Conservation (phyloP, 805 yeast species). For the Wickerhamomyces mucosus region DNA sequence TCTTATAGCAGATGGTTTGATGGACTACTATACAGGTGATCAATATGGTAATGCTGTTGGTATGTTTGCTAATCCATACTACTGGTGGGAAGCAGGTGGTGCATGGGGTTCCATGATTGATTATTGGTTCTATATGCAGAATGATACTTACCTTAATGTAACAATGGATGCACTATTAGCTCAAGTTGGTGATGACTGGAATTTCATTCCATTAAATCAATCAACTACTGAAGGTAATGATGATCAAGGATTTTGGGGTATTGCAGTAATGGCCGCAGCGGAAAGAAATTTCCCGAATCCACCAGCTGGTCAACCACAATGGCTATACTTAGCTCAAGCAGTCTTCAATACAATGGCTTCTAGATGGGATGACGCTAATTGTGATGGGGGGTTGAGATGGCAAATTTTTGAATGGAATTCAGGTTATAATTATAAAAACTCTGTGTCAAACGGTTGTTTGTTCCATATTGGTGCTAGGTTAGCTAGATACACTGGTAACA, state of each 20-base stretch:
- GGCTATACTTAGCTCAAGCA: constrained; percentile 78
- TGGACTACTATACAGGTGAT: constrained; percentile 65
- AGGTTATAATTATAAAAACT: constrained; percentile 79
- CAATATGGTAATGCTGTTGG: constrained; percentile 62
- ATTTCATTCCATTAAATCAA: constrained; percentile 76
- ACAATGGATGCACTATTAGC: constrained; percentile 49
- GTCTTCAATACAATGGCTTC: constrained; percentile 76
- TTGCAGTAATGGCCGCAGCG: constrained; percentile 76
- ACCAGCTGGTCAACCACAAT: constrained; percentile 43
- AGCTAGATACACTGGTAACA: constrained; percentile 69
- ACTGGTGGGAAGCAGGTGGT: constrained; percentile 93
- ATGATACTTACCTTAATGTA: constrained; percentile 48
- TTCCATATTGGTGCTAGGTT: constrained; percentile 77
- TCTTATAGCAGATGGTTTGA: constrained; percentile 51
- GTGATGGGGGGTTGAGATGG: constrained; percentile 85
- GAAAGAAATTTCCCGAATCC: constrained; percentile 79
- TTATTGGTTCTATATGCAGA: constrained; percentile 55
- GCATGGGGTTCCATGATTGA: constrained; percentile 54
- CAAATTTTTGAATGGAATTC: constrained; percentile 84
- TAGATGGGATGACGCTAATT: constrained; percentile 60
- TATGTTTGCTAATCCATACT: constrained; percentile 63
- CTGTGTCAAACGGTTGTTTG: constrained; percentile 79
- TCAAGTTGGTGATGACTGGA: constrained; percentile 56
- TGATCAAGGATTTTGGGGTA: constrained; percentile 92
- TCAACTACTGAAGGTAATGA: constrained; percentile 84